Base-by-base conservation (phyloP, 2,329 filamentous ascomycete species). In the Didymella arachidicola region DNA sequence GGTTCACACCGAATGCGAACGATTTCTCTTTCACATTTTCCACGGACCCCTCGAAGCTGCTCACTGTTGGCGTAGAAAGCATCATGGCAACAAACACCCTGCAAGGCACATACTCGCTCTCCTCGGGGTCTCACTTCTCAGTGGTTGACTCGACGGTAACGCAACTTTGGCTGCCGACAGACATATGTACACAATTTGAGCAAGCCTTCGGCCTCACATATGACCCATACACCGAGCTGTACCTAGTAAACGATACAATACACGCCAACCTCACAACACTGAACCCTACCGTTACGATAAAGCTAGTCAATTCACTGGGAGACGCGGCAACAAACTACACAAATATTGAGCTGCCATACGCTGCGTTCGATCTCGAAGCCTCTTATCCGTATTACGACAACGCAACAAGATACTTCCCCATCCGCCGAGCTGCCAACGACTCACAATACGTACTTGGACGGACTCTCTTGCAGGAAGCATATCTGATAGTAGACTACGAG, bases 401-500 rank as follows among this genome's bases (percentile, higher is more conserved):
- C 64, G 83, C 87, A 38, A 88, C 86, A 3, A 84, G 58, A 19
- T 92, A 91, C 68, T 91, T 92, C 59, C 87, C 88, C 3, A 80
- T 92, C 43, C 83, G 85, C 63, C 84, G 84, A 56, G 79, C 86
- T 14, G 72, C 82, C 34, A 82, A 84, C 61, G 80, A 82, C 42
- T 79, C 80, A 19, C 81, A 86, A 64, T 83, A 86, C 68, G 84
- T 87, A 16, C 82, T 91, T 29, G 89, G 89, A 7, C 82, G 89
- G 29, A 83, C 86, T 0, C 88, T 91, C 58, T 76, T 92, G 45
- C 89, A 91, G 69, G 88, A 91, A 74, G 83, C 88, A 5, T 82
- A 82, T 54, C 63, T 83, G 25, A 78, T 77, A 22, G 79, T 81
- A 19, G 79, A 83, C 64, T 82, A 80, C 66, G 80, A 83, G 56